phyloP scores from a whole-genome alignment of 2,329 filamentous ascomycete species.

The Pseudogymnoascus sp. region DNA sequence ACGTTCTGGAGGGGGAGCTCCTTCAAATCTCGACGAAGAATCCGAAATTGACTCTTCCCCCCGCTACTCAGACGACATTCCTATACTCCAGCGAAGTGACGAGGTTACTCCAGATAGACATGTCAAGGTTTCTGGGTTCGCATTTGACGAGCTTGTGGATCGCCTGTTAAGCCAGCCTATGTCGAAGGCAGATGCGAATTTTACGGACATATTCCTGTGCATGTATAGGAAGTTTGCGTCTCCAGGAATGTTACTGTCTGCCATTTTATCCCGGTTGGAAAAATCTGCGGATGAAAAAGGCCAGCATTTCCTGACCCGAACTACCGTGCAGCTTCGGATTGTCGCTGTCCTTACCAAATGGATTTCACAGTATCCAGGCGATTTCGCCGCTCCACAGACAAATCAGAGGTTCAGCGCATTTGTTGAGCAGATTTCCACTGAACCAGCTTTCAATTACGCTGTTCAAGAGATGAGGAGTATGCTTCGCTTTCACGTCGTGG shows the following conservation, averaged over 20 bases:
- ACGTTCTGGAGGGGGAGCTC: constrained; percentile 11
- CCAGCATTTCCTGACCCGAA: constrained; percentile 66
- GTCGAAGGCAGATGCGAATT: constrained; percentile 83
- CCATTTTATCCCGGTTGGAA: constrained; percentile 72
- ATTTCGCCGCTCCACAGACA: constrained; percentile 76
- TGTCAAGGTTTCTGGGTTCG: constrained; percentile 45
- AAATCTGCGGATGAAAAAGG: constrained; percentile 57
- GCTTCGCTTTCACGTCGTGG: constrained; percentile 62
- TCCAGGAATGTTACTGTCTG: constrained; percentile 67
- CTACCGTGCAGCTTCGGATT: constrained; percentile 73
- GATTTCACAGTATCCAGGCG: constrained; percentile 83
- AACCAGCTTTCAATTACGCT: constrained; percentile 75
- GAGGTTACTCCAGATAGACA: constrained; percentile 51
- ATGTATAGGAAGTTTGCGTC: constrained; percentile 90
- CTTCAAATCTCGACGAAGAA: constrained; percentile 43
- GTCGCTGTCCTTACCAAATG: constrained; percentile 81
- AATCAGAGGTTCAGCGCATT: constrained; percentile 67
- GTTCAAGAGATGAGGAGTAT: constrained; percentile 78
- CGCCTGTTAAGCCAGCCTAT: constrained; percentile 75
- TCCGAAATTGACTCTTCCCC: constrained; percentile 62
- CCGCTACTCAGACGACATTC: constrained; percentile 59
- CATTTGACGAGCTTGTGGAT: constrained; percentile 71
- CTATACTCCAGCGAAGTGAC: constrained; percentile 59
- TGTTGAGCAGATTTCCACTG: constrained; percentile 63
- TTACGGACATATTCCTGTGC: constrained; percentile 80